Base-by-base conservation (phyloP, 805 yeast genomes). In the Cyberlindnera mycetangii region DNA sequence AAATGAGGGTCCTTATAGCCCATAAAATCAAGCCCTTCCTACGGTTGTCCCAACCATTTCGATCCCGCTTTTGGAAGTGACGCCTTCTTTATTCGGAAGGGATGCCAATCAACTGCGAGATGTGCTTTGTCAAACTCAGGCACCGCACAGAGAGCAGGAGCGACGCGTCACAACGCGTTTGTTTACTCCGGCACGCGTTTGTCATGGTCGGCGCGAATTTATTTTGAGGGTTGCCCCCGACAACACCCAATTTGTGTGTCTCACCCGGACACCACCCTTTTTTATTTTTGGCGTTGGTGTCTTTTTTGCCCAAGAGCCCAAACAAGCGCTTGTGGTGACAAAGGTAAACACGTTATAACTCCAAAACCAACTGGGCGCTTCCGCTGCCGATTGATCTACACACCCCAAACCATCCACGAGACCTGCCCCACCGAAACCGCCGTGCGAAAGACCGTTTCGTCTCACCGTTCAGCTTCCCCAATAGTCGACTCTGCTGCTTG, bases 91-190 rank as follows among this genome's bases (percentile, higher is more conserved):
- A 30, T n/a, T n/a, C 32, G 32, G 32, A 30, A 15, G 9, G 6
- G 11, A 10, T 30, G 32, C 19, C 32, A 30, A 15, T 30, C 17
- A 30, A 14, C 32, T 30, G 32, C 32, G 19, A 16, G 18, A 30
- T 32, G 22, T 7, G 22, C 11, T 17, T 34, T 34, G 16, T 34
- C 17, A 34, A 17, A 21, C 11, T 21, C 37, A 34, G 27, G 27
- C 27, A 21, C 37, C 27, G 18, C 15, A 21, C 28, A 20, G 9
- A 14, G 18, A 7, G 37, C 18, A n/a, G 32, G 28, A 14, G 20
- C 21, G 30, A 35, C 30, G 38, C 38, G 38, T 24, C 19, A 15
- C 3, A 7, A 24, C 38, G 38, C 38, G 38, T 35, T 35, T 35
- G 30, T 35, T 35, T 35, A 35, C 38, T 21, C 12, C 27, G 18